Base-by-base conservation (phyloP, 768 basidiomycete genomes). In the Suillus americanus region DNA sequence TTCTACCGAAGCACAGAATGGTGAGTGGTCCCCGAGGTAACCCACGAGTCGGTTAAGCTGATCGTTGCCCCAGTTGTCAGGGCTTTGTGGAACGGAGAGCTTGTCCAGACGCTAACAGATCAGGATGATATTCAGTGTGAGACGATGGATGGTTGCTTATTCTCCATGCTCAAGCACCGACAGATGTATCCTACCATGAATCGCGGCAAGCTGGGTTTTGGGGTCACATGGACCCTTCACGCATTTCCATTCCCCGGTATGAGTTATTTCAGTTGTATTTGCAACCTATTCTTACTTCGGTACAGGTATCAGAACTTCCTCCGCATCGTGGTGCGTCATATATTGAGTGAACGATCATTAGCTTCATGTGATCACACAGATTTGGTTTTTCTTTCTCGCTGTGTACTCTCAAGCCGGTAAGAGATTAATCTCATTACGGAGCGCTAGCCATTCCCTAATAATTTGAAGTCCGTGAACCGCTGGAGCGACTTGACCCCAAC, bases 321-420 rank as follows among this genome's bases (percentile, higher is more conserved):
- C 72, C 87, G 92, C 53, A 87, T 94, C 61, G 62, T 82, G 7
- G 80, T 94, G 40, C 40, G 57, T 59, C 41, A 12, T 59, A 13
- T 20, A 30, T 41, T 20, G 57, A 12, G 6, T 28, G 18, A 59
- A 59, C 12, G 28, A 41, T 18, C 18, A 41, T 30, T 41, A 20
- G 28, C 28, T 59, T 59, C 40, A 59, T 28, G 41, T 20, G 7
- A 28, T 41, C 3, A 12, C 18, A 41, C 25, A 59, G 57, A 59
- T 59, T 40, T 95, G 91, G 92, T 71, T 93, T 28, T 81, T 90
- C 69, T 91, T 94, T 77, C 83, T 97, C 40, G 79, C 84, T 23
- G 85, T 87, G 3, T 96, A 95, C 73, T 94, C 92, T 3, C 90
- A 90, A 79, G 92, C 93, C 56, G 92, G 92, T 91, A 50, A 63